Percentiles rank a stretch among this genome's conserved stretches.
Conservation (phyloP, 352 stramenopile species). For the Phytopythium vexans region DNA sequence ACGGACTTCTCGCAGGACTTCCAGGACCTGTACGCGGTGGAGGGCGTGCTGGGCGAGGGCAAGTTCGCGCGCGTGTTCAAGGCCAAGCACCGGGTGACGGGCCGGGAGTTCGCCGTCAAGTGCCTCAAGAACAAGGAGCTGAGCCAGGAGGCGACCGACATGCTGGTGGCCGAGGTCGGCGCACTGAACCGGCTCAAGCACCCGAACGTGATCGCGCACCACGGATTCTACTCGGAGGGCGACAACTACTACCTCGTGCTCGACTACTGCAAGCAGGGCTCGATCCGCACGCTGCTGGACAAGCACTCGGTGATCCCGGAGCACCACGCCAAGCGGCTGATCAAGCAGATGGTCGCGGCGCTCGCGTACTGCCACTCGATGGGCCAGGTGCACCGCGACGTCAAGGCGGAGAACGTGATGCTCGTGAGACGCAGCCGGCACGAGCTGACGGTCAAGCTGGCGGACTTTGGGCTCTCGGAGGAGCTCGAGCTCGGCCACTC, state of each 20-base stretch:
- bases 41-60: slow-evolving; percentile 46
- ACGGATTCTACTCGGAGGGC: slow-evolving; percentile 75
- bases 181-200: slow-evolving; percentile 73
- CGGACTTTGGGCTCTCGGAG: slow-evolving; percentile 89
- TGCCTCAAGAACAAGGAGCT: slow-evolving; percentile 47
- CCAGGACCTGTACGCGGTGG: slow-evolving; percentile 60
- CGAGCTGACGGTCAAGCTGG: slow-evolving; percentile 84
- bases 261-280: slow-evolving; percentile 80
- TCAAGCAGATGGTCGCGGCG: slow-evolving; percentile 75
- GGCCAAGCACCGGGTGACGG: slow-evolving; percentile 41
- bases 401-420: slow-evolving; percentile 86
- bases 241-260: slow-evolving; percentile 85
- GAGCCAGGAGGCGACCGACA: slow-evolving; percentile 46
- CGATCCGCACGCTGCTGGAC: slow-evolving; percentile 77
- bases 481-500: slow-evolving; percentile 87
- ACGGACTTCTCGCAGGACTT: slow-evolving; percentile 31
- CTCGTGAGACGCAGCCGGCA: slow-evolving; percentile 77
- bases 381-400: slow-evolving; percentile 88
- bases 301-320: slow-evolving; percentile 62
- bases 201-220: slow-evolving; percentile 75
- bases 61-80: slow-evolving; percentile 61
- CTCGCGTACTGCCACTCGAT: slow-evolving; percentile 85
- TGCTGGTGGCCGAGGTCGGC: slow-evolving; percentile 67
- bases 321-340: slow-evolving; percentile 52
- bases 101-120: slow-evolving; percentile 59